These are phyloP conservation scores for Cucurbitaria berberidis DNA, from an alignment of 2,329 filamentous ascomycete genomes.

Conservation along the genomic window DNA sequence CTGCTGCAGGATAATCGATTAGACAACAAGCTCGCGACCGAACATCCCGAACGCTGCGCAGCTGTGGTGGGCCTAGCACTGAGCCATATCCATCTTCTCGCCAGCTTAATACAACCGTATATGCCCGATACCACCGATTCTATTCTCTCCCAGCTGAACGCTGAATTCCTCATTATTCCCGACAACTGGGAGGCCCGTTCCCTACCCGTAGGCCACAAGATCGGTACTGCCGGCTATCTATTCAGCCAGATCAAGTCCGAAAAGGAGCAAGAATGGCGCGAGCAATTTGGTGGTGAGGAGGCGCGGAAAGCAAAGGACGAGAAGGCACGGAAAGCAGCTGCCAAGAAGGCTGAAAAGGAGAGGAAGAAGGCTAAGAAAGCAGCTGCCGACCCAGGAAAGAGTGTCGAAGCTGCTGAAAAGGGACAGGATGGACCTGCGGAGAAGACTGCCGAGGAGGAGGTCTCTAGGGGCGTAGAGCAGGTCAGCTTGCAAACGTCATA, in stretches of 20 bases:
- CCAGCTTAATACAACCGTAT: slow-evolving; percentile 80
- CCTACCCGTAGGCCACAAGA: slow-evolving; percentile 71
- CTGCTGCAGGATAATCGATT: slow-evolving; percentile 64
- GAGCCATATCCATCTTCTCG: slow-evolving; percentile 82
- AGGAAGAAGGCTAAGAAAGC: slow-evolving; percentile 64
- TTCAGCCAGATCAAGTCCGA: slow-evolving; percentile 83
- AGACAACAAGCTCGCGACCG: slow-evolving; percentile 66
- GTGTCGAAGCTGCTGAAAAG: slow-evolving; percentile 79
- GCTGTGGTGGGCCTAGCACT: slow-evolving; percentile 77
- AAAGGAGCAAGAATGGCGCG: slow-evolving; percentile 83
- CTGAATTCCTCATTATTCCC: slow-evolving; percentile 64
- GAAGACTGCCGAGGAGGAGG: slow-evolving; percentile 52
- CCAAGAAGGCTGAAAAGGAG: slow-evolving; percentile 69
- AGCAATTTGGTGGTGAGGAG: slow-evolving; percentile 72
- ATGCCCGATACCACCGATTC: slow-evolving; percentile 66
- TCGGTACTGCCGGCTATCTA: slow-evolving; percentile 79
- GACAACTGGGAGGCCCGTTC: slow-evolving; percentile 47
- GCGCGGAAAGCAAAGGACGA: slow-evolving; percentile 73
- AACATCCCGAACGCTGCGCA: slow-evolving; percentile 64
- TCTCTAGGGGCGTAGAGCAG: slow-evolving; percentile 54
- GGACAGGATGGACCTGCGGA: slow-evolving; percentile 58
- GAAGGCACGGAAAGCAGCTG: slow-evolving; percentile 64
- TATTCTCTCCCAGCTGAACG: slow-evolving; percentile 78
- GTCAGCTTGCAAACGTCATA: slow-evolving; percentile 53
- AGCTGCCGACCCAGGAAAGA: slow-evolving; percentile 70